Evolutionary conservation across 371 early-diverging fungal genomes (phyloP), one percentile per base, ranked within the genome.

Genomic region (Mortierella sp.): DNA sequence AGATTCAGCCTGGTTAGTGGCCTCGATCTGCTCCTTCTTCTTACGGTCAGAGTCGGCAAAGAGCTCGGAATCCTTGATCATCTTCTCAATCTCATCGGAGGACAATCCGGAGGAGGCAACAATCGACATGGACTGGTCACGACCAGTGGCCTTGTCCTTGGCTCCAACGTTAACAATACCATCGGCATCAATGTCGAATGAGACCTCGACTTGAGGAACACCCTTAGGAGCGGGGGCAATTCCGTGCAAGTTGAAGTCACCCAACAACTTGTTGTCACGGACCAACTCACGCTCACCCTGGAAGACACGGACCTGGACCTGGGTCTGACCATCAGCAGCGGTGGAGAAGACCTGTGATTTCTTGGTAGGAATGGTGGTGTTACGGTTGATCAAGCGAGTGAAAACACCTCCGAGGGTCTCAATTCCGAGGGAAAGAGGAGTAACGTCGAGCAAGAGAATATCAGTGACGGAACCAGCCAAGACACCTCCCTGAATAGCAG

Each of bases 331-430:
- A 86, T 99, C 99, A 63, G 99, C 98, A 19, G 99, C 98, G 31
- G 99, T 99, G 60, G 99, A 98, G 93, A 99, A 99, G 66, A 93
- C 93, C 86, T 99, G 98, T 26, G 96, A 92, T 88, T 99, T 97
- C 90, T 98, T 99, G 83, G 98, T 98, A 43, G 99, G 99, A 76
- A 99, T 97, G 42, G 99, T 98, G 56, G 99, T 98, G 91, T 99
- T 99, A 82, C 99, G 93, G 87, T 92, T 94, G 87, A 99, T 98
- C 79, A 99, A 88, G 64, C 96, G 94, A 68, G 97, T 97, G 85
- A 99, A 99, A 58, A 99, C 96, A 88, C 99, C 95, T 82, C 99
- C 96, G 32, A 96, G 89, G 61, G 97, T 97, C 84, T 97, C 98
- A 79, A 97, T 97, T 87, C 99, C 99, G 60, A 99, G 93, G 37